Evolutionary conservation across 2,329 filamentous ascomycete genomes (phyloP), one percentile per base, ranked within the genome.

Genomic region (Eutypa lata): DNA sequence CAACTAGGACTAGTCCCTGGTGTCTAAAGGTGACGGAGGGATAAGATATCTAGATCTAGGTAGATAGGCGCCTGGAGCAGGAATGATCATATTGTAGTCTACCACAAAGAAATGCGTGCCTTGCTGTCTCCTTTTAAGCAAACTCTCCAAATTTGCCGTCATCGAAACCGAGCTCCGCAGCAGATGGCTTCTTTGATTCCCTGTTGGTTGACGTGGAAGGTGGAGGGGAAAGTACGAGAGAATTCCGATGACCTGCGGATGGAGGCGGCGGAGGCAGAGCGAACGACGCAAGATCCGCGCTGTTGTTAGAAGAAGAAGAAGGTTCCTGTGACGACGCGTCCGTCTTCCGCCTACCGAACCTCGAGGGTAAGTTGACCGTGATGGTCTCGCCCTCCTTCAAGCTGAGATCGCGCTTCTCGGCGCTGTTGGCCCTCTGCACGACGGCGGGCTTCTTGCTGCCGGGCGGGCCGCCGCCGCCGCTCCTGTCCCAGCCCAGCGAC

Each of bases 331-430:
- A 56, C 51, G 61, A 55, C 51, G 61, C 66, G 59, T 66, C 72
- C 52, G 65, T 67, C 63, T 68, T 76, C 60, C 82, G 77, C 60
- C 78, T 71, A 16, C 77, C 78, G 54, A 81, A 76, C 58, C 77
- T 77, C 47, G 84, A 83, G 4, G 83, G 84, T 49, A 94, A 79
- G 67, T 89, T 90, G 58, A 95, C 86, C 22, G 87, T 90, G 61
- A 96, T 95, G 18, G 89, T 96, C 78, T 96, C 88, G 11, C 91
- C 91, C 55, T 92, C 90, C 70, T 96, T 96, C 58, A 96, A 70
- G 64, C 89, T 92, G 66, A 91, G 91, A 65, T 96, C 91, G 59
- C 81, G 83, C 72, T 85, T 87, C 65, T 82, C 81, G 52, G 76
- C 73, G 42, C 71, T 71, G 43, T 73, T 70, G 45, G 71, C 69